Percentiles rank a stretch among this genome's conserved stretches.
phyloP scores from a whole-genome alignment of 208 protist genomes.

The Acanthamoeba lenticulata region DNA sequence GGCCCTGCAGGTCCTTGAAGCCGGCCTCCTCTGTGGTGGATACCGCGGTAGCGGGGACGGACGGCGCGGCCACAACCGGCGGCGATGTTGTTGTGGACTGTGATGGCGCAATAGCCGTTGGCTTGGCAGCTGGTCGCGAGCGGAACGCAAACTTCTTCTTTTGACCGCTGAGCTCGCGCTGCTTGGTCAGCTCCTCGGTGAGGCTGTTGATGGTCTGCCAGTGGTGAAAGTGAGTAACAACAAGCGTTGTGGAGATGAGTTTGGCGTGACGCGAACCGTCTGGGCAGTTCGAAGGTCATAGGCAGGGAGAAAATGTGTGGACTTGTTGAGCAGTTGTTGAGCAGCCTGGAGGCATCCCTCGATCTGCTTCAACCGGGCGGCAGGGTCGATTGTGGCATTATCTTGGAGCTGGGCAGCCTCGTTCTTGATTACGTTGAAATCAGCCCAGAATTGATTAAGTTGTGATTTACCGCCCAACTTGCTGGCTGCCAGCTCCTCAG shows the following conservation, averaged over 20 bases:
- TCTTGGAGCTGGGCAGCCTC: neutral
- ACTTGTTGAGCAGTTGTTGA: neutral
- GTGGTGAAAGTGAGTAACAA: too few relatives aligned
- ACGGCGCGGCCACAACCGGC: neutral
- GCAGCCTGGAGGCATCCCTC: neutral
- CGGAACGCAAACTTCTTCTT: conserved; percentile 48
- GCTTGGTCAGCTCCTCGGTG: neutral
- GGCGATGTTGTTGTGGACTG: neutral
- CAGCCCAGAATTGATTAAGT: neutral
- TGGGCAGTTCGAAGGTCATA: neutral
- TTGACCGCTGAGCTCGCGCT: neutral
- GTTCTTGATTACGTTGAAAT: neutral
- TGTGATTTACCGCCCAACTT: neutral
- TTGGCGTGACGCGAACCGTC: neutral
- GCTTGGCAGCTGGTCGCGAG: neutral
- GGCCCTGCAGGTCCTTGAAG: neutral
- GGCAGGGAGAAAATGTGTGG: neutral
- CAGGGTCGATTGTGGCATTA: neutral
- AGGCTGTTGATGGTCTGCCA: neutral
- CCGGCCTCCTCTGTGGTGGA: neutral
- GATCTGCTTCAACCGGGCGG: neutral
- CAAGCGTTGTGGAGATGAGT: too few relatives aligned
- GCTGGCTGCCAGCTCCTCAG: too few relatives aligned
- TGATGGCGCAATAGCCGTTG: neutral
- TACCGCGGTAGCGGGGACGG: neutral